Percentiles rank a stretch among this genome's conserved stretches.
phyloP scores from a whole-genome alignment of 495 filamentous ascomycete genomes.

The Annulohypoxylon moriforme region DNA sequence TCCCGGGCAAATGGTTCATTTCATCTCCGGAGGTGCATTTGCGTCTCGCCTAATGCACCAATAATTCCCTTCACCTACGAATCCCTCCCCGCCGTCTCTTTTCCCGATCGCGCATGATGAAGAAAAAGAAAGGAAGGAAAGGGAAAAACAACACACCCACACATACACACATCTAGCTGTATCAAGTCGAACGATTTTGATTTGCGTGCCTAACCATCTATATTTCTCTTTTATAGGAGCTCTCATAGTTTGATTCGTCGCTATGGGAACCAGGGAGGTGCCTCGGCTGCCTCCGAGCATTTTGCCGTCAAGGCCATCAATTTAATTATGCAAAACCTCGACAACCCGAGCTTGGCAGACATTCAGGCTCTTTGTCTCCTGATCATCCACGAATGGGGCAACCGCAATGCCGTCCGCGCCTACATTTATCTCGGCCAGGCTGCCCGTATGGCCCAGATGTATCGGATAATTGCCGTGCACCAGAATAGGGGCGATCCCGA shows the following conservation, averaged over 20 bases:
- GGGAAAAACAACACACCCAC: not conserved
- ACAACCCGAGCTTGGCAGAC: slow-evolving; percentile 61
- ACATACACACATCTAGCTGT: not conserved
- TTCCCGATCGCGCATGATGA: slow-evolving; percentile 32
- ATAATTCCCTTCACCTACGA: slow-evolving; percentile 12
- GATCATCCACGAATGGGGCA: slow-evolving; percentile 65
- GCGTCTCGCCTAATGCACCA: slow-evolving; percentile 40
- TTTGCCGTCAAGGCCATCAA: slow-evolving; percentile 61
- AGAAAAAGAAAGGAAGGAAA: not conserved
- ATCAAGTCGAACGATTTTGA: slow-evolving; percentile 16
- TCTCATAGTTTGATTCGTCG: slow-evolving; percentile 62
- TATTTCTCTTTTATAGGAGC: slow-evolving; percentile 47
- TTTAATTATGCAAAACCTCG: slow-evolving; percentile 58
- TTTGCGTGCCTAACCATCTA: slow-evolving; percentile 38
- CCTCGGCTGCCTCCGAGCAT: slow-evolving; percentile 58
- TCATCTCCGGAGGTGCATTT: slow-evolving; percentile 43
- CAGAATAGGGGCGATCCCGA: slow-evolving; percentile 57
- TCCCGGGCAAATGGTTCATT: slow-evolving; percentile 46
- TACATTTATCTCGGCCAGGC: slow-evolving; percentile 65
- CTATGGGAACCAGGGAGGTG: slow-evolving; percentile 59
- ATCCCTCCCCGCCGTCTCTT: slow-evolving; percentile 30
- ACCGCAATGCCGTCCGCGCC: slow-evolving; percentile 62
- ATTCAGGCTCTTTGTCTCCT: slow-evolving; percentile 64
- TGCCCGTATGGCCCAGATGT: slow-evolving; percentile 65
- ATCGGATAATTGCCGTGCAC: slow-evolving; percentile 59